Conservation (phyloP, 2,329 filamentous ascomycete genomes). For the Colletotrichum sansevieriae region DNA sequence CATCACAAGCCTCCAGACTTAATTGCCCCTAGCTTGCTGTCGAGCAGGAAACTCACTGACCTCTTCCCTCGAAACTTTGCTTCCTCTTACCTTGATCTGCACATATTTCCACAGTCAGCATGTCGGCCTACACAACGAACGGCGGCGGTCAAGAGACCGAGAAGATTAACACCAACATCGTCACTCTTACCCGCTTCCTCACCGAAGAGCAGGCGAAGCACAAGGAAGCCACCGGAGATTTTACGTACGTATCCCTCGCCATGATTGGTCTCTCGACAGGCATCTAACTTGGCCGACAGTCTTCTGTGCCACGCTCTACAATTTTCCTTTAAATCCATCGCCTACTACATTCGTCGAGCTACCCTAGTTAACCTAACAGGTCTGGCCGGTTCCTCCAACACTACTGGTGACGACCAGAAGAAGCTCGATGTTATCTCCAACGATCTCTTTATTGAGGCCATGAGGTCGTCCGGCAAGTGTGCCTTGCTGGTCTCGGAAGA, state of each 20-base stretch:
- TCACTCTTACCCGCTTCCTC: conserved; percentile 94
- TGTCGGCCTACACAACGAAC: conserved; percentile 47
- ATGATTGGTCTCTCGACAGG: background rate
- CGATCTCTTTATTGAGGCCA: conserved; percentile 95
- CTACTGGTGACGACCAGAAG: conserved; percentile 98
- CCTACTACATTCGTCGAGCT: conserved; percentile 98
- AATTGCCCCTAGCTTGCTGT: conserved; percentile 5
- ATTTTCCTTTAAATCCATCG: conserved; percentile 99
- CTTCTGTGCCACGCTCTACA: conserved; percentile 97
- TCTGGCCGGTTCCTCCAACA: conserved; percentile 94
- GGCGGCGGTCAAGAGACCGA: conserved; percentile 70
- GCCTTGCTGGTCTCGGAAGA: conserved; percentile 97
- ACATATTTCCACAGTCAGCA: conserved; percentile 9
- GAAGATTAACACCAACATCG: conserved; percentile 94
- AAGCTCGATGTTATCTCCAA: conserved; percentile 99
- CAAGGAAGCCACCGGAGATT: conserved; percentile 96
- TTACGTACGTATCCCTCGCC: conserved; percentile 77
- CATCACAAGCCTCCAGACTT: conserved; percentile 25
- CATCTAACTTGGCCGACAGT: conserved; percentile 59
- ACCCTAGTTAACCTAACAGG: conserved; percentile 96
- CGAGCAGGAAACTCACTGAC: background rate
- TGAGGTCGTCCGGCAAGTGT: conserved; percentile 92
- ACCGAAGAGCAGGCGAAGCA: conserved; percentile 96
- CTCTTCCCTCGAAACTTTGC: conserved; percentile 13
- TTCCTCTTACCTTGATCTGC: background rate